Base-by-base conservation (phyloP, 225 moss, liverwort and hornwort genomes). In the Asterella californica region DNA sequence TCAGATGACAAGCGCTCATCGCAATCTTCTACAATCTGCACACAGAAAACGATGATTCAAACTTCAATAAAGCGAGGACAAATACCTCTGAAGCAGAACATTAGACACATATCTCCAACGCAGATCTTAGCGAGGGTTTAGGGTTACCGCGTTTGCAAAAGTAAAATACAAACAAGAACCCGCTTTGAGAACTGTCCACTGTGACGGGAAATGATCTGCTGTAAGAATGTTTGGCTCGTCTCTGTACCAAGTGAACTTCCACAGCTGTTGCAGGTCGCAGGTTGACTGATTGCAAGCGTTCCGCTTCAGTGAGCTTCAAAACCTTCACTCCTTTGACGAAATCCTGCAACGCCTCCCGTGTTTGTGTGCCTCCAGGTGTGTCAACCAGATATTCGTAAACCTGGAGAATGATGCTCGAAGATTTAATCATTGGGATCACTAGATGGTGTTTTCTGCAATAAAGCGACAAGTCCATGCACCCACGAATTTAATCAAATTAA, bases 11-110 rank as follows among this genome's bases (percentile, higher is more conserved):
- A 68, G 52, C 96, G 90, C 75, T 96, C 95, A 81, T 96, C 96
- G 83, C 96, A 96, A 77, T 96, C 96, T 83, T 96, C 96, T 79
- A 96, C 94, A 48, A 96, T 94, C 95, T 95, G 85, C 82, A 47
- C 14, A 9, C 46, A 42, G 33, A 38, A 18, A 60, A 22, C 25
- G 22, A n/a, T 57, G 2, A 15, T 8, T 55, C 29, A 63, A 18
- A 30, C 71, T 42, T 22, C 2, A 10, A 32, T 3, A 32, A 50
- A n/a, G 4, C 9, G 22, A 75, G 7, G 18, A 30, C 33, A 6
- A 33, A 71, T 33, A 37, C 3, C 22, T 10, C 21, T 34, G 22
- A 30, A 71, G 15, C 3, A 71, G 36, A 21, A 19, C 42, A 33
- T 45, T 2, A 45, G 2, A 37, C 21, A 71, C 21, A 61, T n/a